Base-by-base conservation (phyloP, 2,329 filamentous ascomycete genomes). In the Sphaerostilbella broomeana region DNA sequence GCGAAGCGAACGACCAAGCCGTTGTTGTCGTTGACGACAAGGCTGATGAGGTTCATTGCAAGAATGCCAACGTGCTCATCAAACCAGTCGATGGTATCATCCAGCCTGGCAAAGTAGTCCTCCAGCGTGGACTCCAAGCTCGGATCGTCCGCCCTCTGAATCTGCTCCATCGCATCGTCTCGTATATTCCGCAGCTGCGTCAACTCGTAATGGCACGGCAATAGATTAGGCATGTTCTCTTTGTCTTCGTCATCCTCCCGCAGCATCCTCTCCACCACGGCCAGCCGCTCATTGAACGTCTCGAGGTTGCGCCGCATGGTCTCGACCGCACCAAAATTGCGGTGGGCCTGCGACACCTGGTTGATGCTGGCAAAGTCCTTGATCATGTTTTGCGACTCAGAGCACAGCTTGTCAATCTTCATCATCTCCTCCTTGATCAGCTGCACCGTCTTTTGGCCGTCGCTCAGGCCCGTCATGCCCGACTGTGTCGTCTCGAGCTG, bases 341-440 rank as follows among this genome's bases (percentile, higher is more conserved):
- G 79, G 65, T 98, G 92, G 50, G 94, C 92, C 64, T 95, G 86
- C 40, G 90, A 90, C 39, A 94, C 85, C 45, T 86, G 69, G 61
- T 94, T 92, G 70, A 94, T 92, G 57, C 87, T 86, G 24, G 84
- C 83, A 63, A 98, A 97, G 69, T 98, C 92, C 56, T 85, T 81
- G 56, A 98, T 95, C 79, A 95, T 95, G 59, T 86, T 87, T 69
- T 97, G 90, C 39, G 89, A 89, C 65, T 98, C 94, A 47, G 89
- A 88, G 68, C 92, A 98, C 48, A 98, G 77, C 66, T 86, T 88
- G 69, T 98, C 92, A 55, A 98, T 97, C 66, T 90, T 94, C 72
- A 94, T 88, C 79, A 98, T 92, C 68, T 98, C 92, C 51, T 97
- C 90, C 63, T 94, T 95, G 65, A 95, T 95, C 53, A 84, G 78